phyloP scores from a whole-genome alignment of 345 rosid species.

The Ceriops decandra region DNA sequence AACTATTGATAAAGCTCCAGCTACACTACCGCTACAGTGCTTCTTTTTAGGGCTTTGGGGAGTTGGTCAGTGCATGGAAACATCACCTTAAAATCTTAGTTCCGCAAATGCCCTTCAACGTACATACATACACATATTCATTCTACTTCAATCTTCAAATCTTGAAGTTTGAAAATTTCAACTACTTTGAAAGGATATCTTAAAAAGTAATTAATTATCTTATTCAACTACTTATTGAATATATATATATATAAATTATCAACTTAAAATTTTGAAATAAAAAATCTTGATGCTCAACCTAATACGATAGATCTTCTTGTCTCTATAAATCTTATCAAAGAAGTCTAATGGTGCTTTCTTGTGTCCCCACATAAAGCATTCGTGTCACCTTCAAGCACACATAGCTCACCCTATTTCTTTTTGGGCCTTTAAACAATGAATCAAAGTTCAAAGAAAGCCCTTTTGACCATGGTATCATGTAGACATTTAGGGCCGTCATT shows the following conservation, averaged over 20 bases:
- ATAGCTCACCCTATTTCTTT: neutral
- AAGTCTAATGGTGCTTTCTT: neutral
- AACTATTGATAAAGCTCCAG: constrained; percentile 20
- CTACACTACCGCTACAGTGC: constrained; percentile 1
- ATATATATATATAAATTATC: neutral
- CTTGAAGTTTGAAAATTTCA: no score
- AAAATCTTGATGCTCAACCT: no score
- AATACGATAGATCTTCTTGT: neutral
- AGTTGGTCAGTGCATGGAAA: constrained; percentile 13
- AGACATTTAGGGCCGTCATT: constrained; percentile 1
- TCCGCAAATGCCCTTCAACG: neutral
- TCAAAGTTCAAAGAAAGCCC: constrained; percentile 1
- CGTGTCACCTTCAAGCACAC: constrained; percentile 17
- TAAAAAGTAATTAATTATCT: no score
- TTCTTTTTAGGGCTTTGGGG: constrained; percentile 23
- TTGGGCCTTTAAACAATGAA: neutral
- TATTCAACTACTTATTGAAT: no score
- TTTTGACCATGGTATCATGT: constrained; percentile 14
- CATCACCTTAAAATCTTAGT: neutral
- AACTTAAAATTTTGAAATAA: neutral
- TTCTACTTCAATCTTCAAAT: no score
- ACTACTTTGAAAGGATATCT: no score
- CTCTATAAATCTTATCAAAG: no score
- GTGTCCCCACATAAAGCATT: constrained; percentile 26
- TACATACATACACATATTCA: no score